Base-by-base conservation (phyloP, 78 protist species). In the Chrysochromulina tobinii region DNA sequence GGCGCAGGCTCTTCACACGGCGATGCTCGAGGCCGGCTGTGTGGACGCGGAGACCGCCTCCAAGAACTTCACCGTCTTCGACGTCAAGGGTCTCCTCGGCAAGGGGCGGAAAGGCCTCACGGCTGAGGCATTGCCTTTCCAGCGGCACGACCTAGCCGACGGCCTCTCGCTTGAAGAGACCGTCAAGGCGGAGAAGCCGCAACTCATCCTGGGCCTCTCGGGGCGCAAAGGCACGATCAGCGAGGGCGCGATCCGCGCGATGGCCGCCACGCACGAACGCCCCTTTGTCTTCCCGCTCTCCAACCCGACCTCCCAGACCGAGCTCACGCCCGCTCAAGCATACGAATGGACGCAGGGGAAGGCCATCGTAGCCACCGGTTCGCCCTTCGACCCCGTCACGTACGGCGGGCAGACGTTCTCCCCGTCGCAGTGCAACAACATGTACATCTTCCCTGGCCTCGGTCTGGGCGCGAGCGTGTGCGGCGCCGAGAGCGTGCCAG, bases 201-300 rank as follows among this genome's bases (percentile, higher is more conserved):
- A 98, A 7, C 89, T 87, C 18, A 69, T 98, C 88, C 83, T 98
- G 64, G 99, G 99, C 61, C 93, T 97, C 64, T 72, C 96, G 54
- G 96, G 97, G 58, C 66, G n/a, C 48, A 95, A 97, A 25, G 88
- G 93, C 27, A 53, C 53, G 12, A 97, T 98, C 97, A 91, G 96
- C 51, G 92, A 96, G 83, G 96, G 85, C 23, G 72, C 97, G 20
- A 73, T 98, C 54, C 69, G 83, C 48, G 87, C 88, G 48, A 83
- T 94, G 94, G 23, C 90, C 27, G 75, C 57, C 18, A 55, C 91
- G 89, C 59, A 54, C 68, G 95, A 92, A 67, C 89, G 93, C 27
- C 99, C 99, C 25, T 93, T 98, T 94, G 92, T 99, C 88, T 93
- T 98, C 69, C 94, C 99, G 27, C 89, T 95, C 61, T 92, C 94